These are phyloP conservation scores for Raphanus hybrid DNA, from an alignment of 441 rosid genomes.

Conservation along the genomic window DNA sequence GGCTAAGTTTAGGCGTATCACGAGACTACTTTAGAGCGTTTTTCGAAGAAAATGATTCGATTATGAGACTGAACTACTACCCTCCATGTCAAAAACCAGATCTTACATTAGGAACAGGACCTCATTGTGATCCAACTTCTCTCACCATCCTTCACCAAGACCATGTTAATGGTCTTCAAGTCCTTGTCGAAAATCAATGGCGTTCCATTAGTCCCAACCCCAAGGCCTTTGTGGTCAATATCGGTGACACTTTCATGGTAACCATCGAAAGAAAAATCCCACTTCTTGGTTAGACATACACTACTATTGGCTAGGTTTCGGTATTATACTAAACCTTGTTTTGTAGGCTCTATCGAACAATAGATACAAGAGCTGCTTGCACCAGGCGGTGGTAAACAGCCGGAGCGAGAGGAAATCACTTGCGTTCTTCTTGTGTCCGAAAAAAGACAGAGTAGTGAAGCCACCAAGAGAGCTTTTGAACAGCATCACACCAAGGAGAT, in stretches of 20 bases:
- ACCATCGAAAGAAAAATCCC: background rate
- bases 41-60: slow-evolving; percentile 86
- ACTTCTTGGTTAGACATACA: slow-evolving; percentile 24
- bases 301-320: slow-evolving; percentile 17
- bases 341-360: slow-evolving; percentile 88
- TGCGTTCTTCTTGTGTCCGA: slow-evolving; percentile 93
- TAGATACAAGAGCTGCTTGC: slow-evolving; percentile 88
- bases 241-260: slow-evolving; percentile 99
- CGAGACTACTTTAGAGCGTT: slow-evolving; percentile 59
- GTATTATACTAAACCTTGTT: slow-evolving; percentile 10
- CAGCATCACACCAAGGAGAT: slow-evolving; percentile 34
- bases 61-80: slow-evolving; percentile 94
- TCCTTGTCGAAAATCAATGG: slow-evolving; percentile 84
- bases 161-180: slow-evolving; percentile 92
- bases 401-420: slow-evolving; percentile 79
- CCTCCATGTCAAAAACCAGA: slow-evolving; percentile 97
- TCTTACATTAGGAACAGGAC: slow-evolving; percentile 92
- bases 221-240: slow-evolving; percentile 85
- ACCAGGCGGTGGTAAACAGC: slow-evolving; percentile 92
- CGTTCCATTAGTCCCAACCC: slow-evolving; percentile 70
- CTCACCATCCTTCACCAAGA: slow-evolving; percentile 97
- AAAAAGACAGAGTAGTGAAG: slow-evolving; percentile 68
- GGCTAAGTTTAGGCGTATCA: slow-evolving; percentile 71
- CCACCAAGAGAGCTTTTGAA: slow-evolving; percentile 74
- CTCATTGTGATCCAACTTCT: slow-evolving; percentile 98